Evolutionary conservation across 257 asterid genomes (phyloP), one percentile per base, ranked within the genome.

Genomic region (Solanum arcanum): DNA sequence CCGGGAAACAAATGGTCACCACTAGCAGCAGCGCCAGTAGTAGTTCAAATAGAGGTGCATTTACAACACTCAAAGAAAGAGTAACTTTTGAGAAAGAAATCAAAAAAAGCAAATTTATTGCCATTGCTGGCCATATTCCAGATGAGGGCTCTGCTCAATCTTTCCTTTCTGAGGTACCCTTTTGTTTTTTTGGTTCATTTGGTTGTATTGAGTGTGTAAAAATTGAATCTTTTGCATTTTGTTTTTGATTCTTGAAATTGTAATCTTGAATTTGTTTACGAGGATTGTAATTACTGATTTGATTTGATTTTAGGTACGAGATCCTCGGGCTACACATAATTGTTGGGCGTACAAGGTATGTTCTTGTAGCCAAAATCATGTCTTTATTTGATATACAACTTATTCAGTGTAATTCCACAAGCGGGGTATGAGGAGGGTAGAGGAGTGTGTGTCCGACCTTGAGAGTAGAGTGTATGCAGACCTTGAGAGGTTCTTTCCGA

Each of bases 271-370:
- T 76, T 46, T 84, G 21, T 5, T 8, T 37, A 47, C 23, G 7
- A 64, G 84, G 33, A 35, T 47, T 76, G 33, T 75, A 27, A 73
- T 77, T 31, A 14, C 77, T 82, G 84, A 56, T 60, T 70, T 85
- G 16, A 23, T 74, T 76, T 62, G 49, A 80, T 47, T 89, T 11
- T 87, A 96, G 99, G 99, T 96, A 76, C 88, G 94, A 49, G 97
- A 96, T 86, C 90, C 98, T n/a, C 93, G 94, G 64, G 99, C 98
- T 85, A 91, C 98, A 81, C 99, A 95, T 91, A 96, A 95, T 91
- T 96, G 99, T 85, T 96, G 99, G 99, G 98, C 98, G 33, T 96
- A 95, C 92, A 94, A 96, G 98, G 98, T 95, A 89, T 87, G 92
- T 91, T 83, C 33, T 56, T 80, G 18, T 80, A 1, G 18, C 29